Conservation (phyloP, 495 filamentous ascomycete genomes). For the Annulohypoxylon moriforme region DNA sequence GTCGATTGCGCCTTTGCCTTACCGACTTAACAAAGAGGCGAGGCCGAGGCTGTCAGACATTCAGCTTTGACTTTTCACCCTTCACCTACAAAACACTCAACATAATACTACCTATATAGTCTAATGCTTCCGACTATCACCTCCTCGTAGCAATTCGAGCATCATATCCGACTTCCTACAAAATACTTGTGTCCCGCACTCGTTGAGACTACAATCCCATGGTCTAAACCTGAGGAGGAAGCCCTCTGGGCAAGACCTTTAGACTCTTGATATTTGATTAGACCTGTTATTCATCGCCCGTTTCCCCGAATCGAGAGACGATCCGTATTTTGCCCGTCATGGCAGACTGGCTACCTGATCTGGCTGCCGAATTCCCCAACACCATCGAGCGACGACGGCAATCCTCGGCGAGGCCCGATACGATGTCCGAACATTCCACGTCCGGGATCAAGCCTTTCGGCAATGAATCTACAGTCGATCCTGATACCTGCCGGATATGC, state of each 20-base stretch:
- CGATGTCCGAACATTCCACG: constrained; percentile 23
- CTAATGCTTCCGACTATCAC: constrained; percentile 2
- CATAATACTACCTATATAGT: not conserved
- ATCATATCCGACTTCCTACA: not conserved
- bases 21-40: not conserved
- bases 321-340: constrained; percentile 14
- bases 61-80: not conserved
- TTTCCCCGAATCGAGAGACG: not conserved
- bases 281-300: not conserved
- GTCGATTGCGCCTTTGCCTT: constrained; percentile 1
- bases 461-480: constrained; percentile 55
- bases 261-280: not conserved
- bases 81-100: not conserved
- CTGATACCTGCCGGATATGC: constrained; percentile 95
- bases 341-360: constrained; percentile 28
- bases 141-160: not conserved
- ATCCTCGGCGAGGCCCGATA: constrained; percentile 12
- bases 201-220: constrained; percentile 26
- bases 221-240: constrained; percentile 28
- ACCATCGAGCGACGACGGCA: constrained; percentile 20
- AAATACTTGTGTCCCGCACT: not conserved
- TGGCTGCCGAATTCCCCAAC: constrained; percentile 28
- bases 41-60: not conserved
- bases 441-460: not conserved
- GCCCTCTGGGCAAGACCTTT: constrained; percentile 31